These are phyloP conservation scores for Calonectria leucothoes DNA, from an alignment of 2,329 filamentous ascomycete genomes.

Conservation along the genomic window DNA sequence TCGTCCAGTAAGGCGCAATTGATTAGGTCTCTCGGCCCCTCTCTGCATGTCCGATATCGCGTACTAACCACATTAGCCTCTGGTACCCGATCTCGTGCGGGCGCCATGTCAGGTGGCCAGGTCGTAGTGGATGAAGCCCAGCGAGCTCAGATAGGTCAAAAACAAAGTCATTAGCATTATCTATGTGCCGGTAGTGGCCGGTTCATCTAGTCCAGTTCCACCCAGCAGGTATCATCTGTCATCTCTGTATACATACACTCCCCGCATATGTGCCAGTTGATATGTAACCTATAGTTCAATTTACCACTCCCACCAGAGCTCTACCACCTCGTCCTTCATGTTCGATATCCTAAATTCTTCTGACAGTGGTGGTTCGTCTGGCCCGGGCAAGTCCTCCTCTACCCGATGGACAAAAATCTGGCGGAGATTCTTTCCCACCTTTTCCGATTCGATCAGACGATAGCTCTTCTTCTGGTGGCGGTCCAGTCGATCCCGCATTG, in stretches of 20 bases:
- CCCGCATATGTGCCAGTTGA: slow-evolving; percentile 9
- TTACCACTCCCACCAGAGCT: slow-evolving; percentile 58
- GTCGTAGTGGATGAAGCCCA: slow-evolving; percentile 8
- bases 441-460: slow-evolving; percentile 56
- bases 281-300: slow-evolving; percentile 3
- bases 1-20: background rate
- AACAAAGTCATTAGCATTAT: slow-evolving; percentile 41
- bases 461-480: slow-evolving; percentile 63
- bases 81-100: slow-evolving; percentile 13
- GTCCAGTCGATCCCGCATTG: slow-evolving; percentile 54
- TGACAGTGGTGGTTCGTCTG: slow-evolving; percentile 47
- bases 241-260: slow-evolving; percentile 29
- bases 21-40: slow-evolving; percentile 1
- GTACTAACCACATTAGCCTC: slow-evolving; percentile 9
- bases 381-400: slow-evolving; percentile 43
- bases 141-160: slow-evolving; percentile 25
- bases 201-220: slow-evolving; percentile 31
- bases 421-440: slow-evolving; percentile 57
- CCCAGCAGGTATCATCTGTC: slow-evolving; percentile 36
- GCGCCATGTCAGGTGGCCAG: slow-evolving; percentile 6
- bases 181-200: slow-evolving; percentile 25
- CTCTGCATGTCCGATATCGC: slow-evolving; percentile 23
- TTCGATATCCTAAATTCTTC: slow-evolving; percentile 26
- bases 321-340: slow-evolving; percentile 57
- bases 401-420: slow-evolving; percentile 66